These are phyloP conservation scores for Pinus albicaulis DNA, from an alignment of 75 land plant genomes.

Conservation along the genomic window DNA sequence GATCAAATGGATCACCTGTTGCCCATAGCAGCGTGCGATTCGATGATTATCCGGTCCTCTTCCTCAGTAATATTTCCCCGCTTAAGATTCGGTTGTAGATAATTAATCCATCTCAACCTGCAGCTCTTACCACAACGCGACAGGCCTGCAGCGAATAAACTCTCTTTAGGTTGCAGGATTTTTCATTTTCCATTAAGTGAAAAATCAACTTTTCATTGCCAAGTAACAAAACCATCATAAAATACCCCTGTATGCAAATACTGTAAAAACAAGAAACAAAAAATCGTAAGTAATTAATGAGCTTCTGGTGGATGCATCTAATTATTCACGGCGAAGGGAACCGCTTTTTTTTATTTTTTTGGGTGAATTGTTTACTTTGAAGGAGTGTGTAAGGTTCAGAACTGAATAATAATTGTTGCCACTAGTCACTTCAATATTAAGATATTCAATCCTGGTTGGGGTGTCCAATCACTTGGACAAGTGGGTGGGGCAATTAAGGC, in stretches of 20 bases:
- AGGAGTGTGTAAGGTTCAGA: too few relatives aligned
- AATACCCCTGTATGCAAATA: too few relatives aligned
- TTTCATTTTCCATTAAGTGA: neutral
- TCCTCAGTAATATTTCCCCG: conserved; percentile 20
- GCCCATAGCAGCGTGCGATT: conserved; percentile 20
- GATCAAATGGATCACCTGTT: conserved; percentile 17
- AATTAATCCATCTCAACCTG: conserved; percentile 27
- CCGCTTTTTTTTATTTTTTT: too few relatives aligned
- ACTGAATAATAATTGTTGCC: too few relatives aligned
- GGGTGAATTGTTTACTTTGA: too few relatives aligned
- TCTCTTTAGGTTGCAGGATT: neutral
- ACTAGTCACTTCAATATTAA: too few relatives aligned
- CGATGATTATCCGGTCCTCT: conserved; percentile 17
- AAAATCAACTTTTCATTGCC: neutral
- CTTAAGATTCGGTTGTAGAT: conserved; percentile 20
- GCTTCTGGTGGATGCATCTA: too few relatives aligned
- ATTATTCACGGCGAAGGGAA: too few relatives aligned
- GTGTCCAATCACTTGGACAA: too few relatives aligned
- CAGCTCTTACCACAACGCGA: conserved; percentile 24
- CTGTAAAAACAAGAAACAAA: neutral
- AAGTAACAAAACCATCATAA: neutral
- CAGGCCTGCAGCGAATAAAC: neutral
- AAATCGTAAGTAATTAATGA: neutral
- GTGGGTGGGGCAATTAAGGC: too few relatives aligned
- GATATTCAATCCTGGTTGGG: too few relatives aligned